Evolutionary conservation across 768 basidiomycete species (phyloP), one percentile per base, ranked within the genome.

Genomic region (Boletales sp.): DNA sequence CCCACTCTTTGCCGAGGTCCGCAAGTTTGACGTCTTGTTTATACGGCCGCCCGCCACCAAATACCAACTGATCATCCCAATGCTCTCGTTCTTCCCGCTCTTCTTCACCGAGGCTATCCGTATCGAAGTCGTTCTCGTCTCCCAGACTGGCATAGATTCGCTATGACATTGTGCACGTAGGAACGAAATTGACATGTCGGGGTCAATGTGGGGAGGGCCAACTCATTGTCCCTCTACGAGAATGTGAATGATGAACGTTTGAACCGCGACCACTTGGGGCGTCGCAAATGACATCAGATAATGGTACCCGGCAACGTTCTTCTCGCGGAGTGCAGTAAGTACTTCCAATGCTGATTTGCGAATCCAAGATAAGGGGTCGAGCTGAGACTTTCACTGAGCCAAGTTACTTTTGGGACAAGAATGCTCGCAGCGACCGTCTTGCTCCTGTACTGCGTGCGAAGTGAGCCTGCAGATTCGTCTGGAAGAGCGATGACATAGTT

Each of bases 21-120:
- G 64, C 68, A 30, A 85, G 67, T 15, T 59, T 67, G 48, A 90
- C 59, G 57, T 88, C 84, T 59, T 84, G 85, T 49, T 70, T 75
- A 62, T 93, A 93, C 47, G 92, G 61, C 88, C 90, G 92, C 7
- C 90, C 90, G 25, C 84, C 83, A 21, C 87, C 86, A 11, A 92
- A 73, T 0, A 90, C 83, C 11, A 93, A 76, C 33, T 82, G 74
- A 61, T 91, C 86, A 59, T 92, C 90, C 90, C 90, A 93, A 15
- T 75, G 71, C 54, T 88, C 86, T 36, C 77, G 75, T 64, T 83
- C 84, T 59, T 82, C 79, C 43, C 61, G 63, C 42, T 75, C 73
- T 45, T 74, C 73, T 53, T 79, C 78, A 54, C 73, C 74, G 40
- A 76, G 68, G 31, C 72, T 74, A 18, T 72, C 74, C 5, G 72